Conservation (phyloP, 1,139 yeast species). For the Hyphopichia khmerensis region DNA sequence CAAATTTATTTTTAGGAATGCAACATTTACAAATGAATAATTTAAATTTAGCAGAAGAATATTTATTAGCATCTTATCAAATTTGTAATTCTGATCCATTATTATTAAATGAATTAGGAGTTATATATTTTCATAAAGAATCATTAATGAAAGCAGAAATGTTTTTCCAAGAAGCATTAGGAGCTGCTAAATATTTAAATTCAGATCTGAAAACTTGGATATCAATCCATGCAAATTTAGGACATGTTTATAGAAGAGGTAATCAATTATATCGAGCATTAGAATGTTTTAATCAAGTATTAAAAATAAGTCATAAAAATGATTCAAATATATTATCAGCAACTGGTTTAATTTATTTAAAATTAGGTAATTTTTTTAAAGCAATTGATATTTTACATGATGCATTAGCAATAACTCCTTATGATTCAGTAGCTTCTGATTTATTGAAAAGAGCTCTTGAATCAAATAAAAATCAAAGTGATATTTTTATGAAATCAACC, state of each 20-base stretch:
- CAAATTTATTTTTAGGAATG: slow-evolving; percentile 91
- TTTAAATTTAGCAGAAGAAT: slow-evolving; percentile 80
- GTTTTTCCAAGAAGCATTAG: slow-evolving; percentile 69
- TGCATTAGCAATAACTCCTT: slow-evolving; percentile 76
- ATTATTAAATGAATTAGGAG: slow-evolving; percentile 88
- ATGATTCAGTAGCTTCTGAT: slow-evolving; percentile 84
- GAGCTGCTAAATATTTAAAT: slow-evolving; percentile 65
- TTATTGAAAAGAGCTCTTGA: slow-evolving; percentile 78
- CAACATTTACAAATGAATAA: slow-evolving; percentile 90
- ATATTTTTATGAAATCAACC: slow-evolving; percentile 23
- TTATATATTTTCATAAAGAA: slow-evolving; percentile 74
- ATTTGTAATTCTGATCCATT: slow-evolving; percentile 86
- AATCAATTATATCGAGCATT: slow-evolving; percentile 66
- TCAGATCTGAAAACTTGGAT: slow-evolving; percentile 84
- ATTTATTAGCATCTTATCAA: slow-evolving; percentile 69
- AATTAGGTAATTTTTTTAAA: slow-evolving; percentile 58
- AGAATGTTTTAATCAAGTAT: slow-evolving; percentile 72
- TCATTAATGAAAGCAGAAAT: slow-evolving; percentile 69
- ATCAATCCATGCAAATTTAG: slow-evolving; percentile 84
- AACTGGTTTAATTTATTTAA: slow-evolving; percentile 78
- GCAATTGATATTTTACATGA: slow-evolving; percentile 80
- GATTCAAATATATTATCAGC: slow-evolving; percentile 82
- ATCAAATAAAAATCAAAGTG: slow-evolving; percentile 44
- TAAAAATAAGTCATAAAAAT: slow-evolving; percentile 60
- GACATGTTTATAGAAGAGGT: slow-evolving; percentile 81